Evolutionary conservation across 306 rosid species (phyloP), one percentile per base, ranked within the genome.

Genomic region (Quercus rubra): DNA sequence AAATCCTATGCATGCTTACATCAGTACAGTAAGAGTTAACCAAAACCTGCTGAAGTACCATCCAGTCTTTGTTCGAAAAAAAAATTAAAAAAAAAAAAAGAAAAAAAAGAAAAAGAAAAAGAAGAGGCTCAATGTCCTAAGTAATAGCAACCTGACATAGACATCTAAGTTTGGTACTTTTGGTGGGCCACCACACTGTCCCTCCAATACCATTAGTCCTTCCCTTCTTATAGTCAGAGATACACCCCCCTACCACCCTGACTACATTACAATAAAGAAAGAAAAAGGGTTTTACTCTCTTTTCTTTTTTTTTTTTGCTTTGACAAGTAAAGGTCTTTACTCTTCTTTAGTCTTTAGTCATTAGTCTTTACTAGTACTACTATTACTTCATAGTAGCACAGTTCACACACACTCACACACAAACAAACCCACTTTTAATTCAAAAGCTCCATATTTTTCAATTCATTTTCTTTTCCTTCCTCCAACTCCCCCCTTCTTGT

Each of bases 391-490:
- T 23, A 66, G 62, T 71, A 51, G 73, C 85, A 71, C 77, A 55
- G 81, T 82, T 73, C 84, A 76, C 80, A 55, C 77, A 61, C 79
- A 59, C 74, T 55, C 71, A 46, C 70, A 11, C 49, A 19, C 35
- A 68, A 73, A 64, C 11, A 8, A 25, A 19, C 25, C 10, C 9
- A 61, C 85, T 80, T 80, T 77, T 80, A 77, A 74, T 86, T 77
- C 85, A 86, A 83, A 87, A 78, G 89, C 87, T 83, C 78, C 78
- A 70, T 35, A 70, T 70, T 79, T 49, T 81, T 83, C 91, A 78
- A 13, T 83, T 83, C 80, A 77, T 76, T 83, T 87, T 66, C 55
- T 63, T 21, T 41, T 74, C 77, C 66, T 43, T 46, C 46, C 80
- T 70, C 68, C 72, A 43, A 13, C 59, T 31, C 58, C 64, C 66